phyloP scores from a whole-genome alignment of 1,284 basidiomycete species.

The Leucocoprinus gongylophorus region DNA sequence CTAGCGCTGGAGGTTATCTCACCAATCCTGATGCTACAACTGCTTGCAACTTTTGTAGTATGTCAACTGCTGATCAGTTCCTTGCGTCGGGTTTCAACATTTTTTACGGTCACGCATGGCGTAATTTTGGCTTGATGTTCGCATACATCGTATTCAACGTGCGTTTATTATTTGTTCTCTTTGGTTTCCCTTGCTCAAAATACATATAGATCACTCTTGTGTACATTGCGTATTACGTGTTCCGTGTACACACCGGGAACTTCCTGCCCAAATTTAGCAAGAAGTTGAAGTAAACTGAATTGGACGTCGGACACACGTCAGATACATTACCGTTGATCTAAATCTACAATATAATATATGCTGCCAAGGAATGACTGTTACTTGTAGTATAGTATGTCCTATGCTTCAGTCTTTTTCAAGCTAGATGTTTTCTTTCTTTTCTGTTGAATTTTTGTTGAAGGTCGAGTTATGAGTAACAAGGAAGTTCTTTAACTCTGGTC shows the following conservation, averaged over 20 bases:
- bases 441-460: too few relatives aligned
- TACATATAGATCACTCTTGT: neutral
- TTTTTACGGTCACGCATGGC: slow-evolving; percentile 42
- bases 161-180: slow-evolving; percentile 18
- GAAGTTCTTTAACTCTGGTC: too few relatives aligned
- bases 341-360: too few relatives aligned
- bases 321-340: too few relatives aligned
- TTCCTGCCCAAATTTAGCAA: slow-evolving; percentile 5
- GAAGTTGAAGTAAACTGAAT: neutral
- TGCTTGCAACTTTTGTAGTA: slow-evolving; percentile 50
- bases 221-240: slow-evolving; percentile 23
- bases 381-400: too few relatives aligned
- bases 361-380: too few relatives aligned
- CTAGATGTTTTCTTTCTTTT: too few relatives aligned
- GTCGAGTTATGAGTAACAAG: too few relatives aligned
- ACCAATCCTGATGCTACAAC: slow-evolving; percentile 48
- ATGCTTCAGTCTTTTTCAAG: too few relatives aligned
- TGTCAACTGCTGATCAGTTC: slow-evolving; percentile 37
- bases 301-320: too few relatives aligned
- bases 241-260: slow-evolving; percentile 26
- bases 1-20: slow-evolving; percentile 56
- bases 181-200: neutral
- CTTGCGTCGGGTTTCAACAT: slow-evolving; percentile 41
- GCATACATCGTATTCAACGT: slow-evolving; percentile 45
- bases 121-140: slow-evolving; percentile 42